A percentile compares a stretch with the other conserved stretches of the same genome.
phyloP scores from a whole-genome alignment of 805 yeast species.

The Metschnikowia anglica region DNA sequence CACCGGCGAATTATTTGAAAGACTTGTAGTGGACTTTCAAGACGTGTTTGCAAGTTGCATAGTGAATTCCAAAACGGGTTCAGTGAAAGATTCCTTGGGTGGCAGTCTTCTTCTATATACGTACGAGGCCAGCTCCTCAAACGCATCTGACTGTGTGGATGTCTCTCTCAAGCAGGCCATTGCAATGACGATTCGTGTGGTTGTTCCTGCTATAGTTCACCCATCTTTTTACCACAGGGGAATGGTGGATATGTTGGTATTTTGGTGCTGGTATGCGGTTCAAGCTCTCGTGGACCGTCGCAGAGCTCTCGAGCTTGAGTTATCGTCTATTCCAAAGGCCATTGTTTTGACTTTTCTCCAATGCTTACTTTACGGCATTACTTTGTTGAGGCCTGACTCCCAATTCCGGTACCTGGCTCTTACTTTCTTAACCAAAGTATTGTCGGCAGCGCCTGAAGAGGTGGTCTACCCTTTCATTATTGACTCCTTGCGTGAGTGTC shows the following conservation, averaged over 20 bases:
- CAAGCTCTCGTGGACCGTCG: slow-evolving; percentile 19
- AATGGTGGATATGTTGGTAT: slow-evolving; percentile 31
- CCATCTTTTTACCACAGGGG: slow-evolving; percentile 21
- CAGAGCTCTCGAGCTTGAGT: slow-evolving; percentile 27
- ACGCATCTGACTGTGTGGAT: slow-evolving; percentile 4
- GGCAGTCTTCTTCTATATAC: slow-evolving; percentile 27
- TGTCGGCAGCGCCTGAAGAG: slow-evolving; percentile 58
- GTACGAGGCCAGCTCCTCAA: slow-evolving; percentile 10
- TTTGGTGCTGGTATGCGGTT: slow-evolving; percentile 42
- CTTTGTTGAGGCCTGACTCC: slow-evolving; percentile 13
- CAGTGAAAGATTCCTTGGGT: slow-evolving; percentile 29
- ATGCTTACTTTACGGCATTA: slow-evolving; percentile 25
- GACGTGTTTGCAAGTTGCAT: slow-evolving; percentile 28
- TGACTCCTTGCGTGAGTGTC: slow-evolving; percentile 66
- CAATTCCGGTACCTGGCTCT: slow-evolving; percentile 46
- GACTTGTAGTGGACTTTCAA: slow-evolving; percentile 44
- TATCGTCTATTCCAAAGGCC: slow-evolving; percentile 31
- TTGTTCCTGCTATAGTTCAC: slow-evolving; percentile 39
- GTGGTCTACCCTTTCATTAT: slow-evolving; percentile 57
- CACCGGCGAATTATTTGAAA: slow-evolving; percentile 41
- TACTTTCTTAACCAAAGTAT: slow-evolving; percentile 62
- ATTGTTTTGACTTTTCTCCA: slow-evolving; percentile 34
- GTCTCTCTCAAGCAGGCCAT: slow-evolving; percentile 22
- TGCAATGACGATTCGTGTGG: slow-evolving; percentile 26
- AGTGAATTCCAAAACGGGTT: slow-evolving; percentile 26